Percentiles rank a stretch among this genome's conserved stretches.
Conservation (phyloP, 352 stramenopile genomes). For the Pythium sukuiense region DNA sequence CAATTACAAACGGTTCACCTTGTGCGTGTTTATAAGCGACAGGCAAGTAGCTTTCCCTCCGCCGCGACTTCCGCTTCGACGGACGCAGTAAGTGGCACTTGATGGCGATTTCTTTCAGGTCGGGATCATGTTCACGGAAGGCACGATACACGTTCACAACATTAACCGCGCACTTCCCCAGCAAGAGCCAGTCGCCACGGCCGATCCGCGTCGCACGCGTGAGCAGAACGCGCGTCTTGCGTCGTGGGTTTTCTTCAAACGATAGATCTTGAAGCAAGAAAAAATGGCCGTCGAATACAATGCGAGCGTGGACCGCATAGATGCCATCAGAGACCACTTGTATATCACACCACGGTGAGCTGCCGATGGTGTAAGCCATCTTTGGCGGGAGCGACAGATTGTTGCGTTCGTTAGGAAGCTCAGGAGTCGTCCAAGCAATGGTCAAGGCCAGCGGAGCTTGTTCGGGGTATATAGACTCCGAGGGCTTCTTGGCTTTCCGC, state of each 20-base stretch:
- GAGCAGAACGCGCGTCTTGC: slow-evolving; percentile 55
- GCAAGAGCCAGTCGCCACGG: slow-evolving; percentile 56
- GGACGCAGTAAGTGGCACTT: slow-evolving; percentile 59
- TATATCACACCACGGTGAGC: slow-evolving; percentile 55
- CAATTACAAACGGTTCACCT: slow-evolving; percentile 47
- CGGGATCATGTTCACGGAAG: slow-evolving; percentile 51
- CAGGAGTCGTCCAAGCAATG: slow-evolving; percentile 18
- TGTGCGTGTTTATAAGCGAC: slow-evolving; percentile 54
- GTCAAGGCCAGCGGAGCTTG: slow-evolving; percentile 13
- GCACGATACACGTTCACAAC: slow-evolving; percentile 50
- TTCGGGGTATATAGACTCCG: slow-evolving; percentile 16
- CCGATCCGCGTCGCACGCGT: slow-evolving; percentile 47
- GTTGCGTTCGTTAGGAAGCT: slow-evolving; percentile 19
- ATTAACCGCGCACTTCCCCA: slow-evolving; percentile 53
- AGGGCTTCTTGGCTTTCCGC: slow-evolving; percentile 32
- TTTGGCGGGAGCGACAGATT: slow-evolving; percentile 28
- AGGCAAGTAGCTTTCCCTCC: slow-evolving; percentile 46
- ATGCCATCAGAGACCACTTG: slow-evolving; percentile 46
- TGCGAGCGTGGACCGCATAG: slow-evolving; percentile 55
- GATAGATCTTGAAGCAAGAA: slow-evolving; percentile 74
- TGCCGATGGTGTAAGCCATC: slow-evolving; percentile 52
- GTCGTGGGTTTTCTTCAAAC: slow-evolving; percentile 56
- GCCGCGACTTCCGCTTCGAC: slow-evolving; percentile 60
- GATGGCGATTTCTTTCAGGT: slow-evolving; percentile 69
- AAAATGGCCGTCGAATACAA: slow-evolving; percentile 61